phyloP scores from a whole-genome alignment of 208 protist species.

The Wallacemonas sp. region DNA sequence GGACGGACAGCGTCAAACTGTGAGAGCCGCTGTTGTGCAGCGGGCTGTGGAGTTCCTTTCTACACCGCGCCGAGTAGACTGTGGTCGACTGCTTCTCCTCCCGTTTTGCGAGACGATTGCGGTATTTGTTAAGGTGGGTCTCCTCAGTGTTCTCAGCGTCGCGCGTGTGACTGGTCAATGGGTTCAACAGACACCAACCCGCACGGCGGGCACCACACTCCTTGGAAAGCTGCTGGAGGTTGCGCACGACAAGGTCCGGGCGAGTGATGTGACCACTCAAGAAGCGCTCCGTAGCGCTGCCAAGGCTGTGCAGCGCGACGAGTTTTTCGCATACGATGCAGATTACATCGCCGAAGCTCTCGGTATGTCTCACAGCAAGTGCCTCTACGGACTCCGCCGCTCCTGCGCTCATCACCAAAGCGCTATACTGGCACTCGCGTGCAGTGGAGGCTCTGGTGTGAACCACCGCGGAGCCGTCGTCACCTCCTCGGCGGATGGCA shows the following conservation, averaged over 20 bases:
- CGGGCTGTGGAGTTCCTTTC: slow-evolving; percentile 71
- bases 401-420: slow-evolving; percentile 52
- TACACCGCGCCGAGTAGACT: slow-evolving; percentile 63
- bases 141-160: slow-evolving; percentile 67
- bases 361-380: slow-evolving; percentile 78
- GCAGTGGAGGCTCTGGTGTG: slow-evolving; percentile 37
- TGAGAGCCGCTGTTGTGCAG: slow-evolving; percentile 67
- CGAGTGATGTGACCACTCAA: slow-evolving; percentile 56
- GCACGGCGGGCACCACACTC: slow-evolving; percentile 81
- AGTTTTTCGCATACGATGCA: slow-evolving; percentile 84
- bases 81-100: slow-evolving; percentile 64
- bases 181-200: slow-evolving; percentile 67
- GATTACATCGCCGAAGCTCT: slow-evolving; percentile 88
- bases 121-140: slow-evolving; percentile 53
- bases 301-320: slow-evolving; percentile 63
- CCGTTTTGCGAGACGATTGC: slow-evolving; percentile 83
- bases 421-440: slow-evolving; percentile 78
- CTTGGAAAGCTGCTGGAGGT: slow-evolving; percentile 86
- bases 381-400: slow-evolving; percentile 36
- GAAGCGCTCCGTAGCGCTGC: slow-evolving; percentile 47
- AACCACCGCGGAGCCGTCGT: slow-evolving; percentile 69
- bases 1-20: slow-evolving; percentile 29
- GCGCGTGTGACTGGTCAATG: slow-evolving; percentile 58
- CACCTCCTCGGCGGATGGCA: slow-evolving; percentile 79
- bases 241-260: slow-evolving; percentile 49